A percentile compares a stretch with the other conserved stretches of the same genome.
phyloP scores from a whole-genome alignment of 2,329 filamentous ascomycete genomes.

The Aureobasidium sp. region DNA sequence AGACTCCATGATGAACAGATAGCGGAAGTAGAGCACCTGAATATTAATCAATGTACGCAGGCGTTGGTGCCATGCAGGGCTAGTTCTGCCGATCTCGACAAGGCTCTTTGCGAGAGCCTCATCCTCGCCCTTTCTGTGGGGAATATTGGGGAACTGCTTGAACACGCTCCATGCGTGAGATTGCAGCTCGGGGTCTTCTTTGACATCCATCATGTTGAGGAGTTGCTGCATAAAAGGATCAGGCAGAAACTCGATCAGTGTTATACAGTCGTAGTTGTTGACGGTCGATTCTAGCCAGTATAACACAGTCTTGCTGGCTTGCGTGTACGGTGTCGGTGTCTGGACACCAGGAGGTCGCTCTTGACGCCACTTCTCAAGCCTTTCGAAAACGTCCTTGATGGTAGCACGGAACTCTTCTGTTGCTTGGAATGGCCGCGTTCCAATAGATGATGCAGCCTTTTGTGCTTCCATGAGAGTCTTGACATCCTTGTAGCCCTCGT shows the following conservation, averaged over 20 bases:
- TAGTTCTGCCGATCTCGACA: conserved; percentile 78
- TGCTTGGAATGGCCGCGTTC: conserved; percentile 75
- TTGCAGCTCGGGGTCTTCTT: conserved; percentile 94
- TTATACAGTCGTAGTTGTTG: conserved; percentile 85
- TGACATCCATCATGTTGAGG: conserved; percentile 99
- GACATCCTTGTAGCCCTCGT: conserved; percentile 86
- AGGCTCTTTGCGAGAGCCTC: conserved; percentile 76
- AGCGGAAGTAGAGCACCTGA: conserved; percentile 96
- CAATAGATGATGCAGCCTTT: conserved; percentile 71
- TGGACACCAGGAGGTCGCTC: conserved; percentile 82
- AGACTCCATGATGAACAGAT: conserved; percentile 76
- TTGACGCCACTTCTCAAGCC: conserved; percentile 80
- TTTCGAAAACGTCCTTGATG: conserved; percentile 67
- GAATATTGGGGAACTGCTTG: conserved; percentile 90
- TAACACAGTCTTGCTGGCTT: conserved; percentile 89
- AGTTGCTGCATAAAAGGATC: conserved; percentile 84
- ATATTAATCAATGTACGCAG: conserved; percentile 94
- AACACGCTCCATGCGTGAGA: conserved; percentile 94
- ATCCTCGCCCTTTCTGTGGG: conserved; percentile 81
- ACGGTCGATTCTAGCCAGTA: conserved; percentile 91
- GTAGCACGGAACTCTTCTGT: conserved; percentile 65
- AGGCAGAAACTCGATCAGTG: conserved; percentile 86
- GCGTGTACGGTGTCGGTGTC: conserved; percentile 89
- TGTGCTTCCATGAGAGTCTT: conserved; percentile 68
- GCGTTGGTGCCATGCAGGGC: conserved; percentile 89